These are phyloP conservation scores for Colletotrichum cereale DNA, from an alignment of 2,329 filamentous ascomycete species.

Conservation along the genomic window DNA sequence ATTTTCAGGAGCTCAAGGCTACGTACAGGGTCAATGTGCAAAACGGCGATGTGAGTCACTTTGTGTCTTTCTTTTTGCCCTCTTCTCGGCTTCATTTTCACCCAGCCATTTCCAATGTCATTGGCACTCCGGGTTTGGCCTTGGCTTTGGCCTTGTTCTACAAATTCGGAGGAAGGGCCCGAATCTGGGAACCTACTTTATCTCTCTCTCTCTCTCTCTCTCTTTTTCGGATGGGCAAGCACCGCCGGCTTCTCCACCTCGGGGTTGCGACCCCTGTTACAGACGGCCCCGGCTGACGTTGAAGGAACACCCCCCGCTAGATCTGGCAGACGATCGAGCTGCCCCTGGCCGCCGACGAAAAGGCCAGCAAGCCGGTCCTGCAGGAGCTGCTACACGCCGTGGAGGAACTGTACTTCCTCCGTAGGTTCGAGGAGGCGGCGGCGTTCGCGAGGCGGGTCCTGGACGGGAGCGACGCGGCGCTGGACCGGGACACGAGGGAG, in stretches of 20 bases:
- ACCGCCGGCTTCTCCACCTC: not conserved
- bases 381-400: slow-evolving; percentile 68
- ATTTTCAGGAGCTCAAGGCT: slow-evolving; percentile 60
- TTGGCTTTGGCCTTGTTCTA: not conserved
- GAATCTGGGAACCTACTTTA: not conserved
- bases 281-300: not conserved
- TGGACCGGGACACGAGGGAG: slow-evolving; percentile 59
- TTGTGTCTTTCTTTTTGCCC: not conserved
- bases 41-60: slow-evolving; percentile 64
- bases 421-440: slow-evolving; percentile 60
- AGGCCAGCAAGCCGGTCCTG: slow-evolving; percentile 58
- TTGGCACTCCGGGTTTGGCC: not conserved
- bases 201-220: not conserved
- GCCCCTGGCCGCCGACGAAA: slow-evolving; percentile 50
- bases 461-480: slow-evolving; percentile 45
- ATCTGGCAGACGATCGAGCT: slow-evolving; percentile 58
- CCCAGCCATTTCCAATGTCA: not conserved
- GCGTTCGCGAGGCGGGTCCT: slow-evolving; percentile 55
- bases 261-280: not conserved
- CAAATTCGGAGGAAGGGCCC: not conserved
- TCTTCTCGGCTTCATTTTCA: no score
- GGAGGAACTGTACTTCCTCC: slow-evolving; percentile 69
- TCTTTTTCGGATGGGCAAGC: not conserved
- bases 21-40: slow-evolving; percentile 63
- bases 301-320: slow-evolving; percentile 47